Percentiles rank a stretch among this genome's conserved stretches.
Evolutionary conservation across 2,329 filamentous ascomycete genomes (phyloP).

Genomic region (Paraphaeosphaeria minitans): DNA sequence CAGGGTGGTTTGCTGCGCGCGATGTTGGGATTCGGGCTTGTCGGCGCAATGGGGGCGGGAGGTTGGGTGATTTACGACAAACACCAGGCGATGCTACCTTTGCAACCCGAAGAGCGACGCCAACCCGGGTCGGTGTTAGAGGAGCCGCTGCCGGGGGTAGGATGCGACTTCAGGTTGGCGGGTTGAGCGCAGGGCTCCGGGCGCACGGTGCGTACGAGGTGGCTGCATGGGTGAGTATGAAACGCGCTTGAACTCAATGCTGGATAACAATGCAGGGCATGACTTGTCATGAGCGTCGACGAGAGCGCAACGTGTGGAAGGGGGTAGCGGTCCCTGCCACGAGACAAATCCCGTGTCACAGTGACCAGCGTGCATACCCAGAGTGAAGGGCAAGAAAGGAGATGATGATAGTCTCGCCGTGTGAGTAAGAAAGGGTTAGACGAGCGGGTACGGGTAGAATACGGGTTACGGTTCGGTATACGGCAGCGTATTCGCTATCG

Average conservation of each 20-base stretch:
- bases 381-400: background rate
- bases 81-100: background rate
- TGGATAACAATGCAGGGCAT: background rate
- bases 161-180: background rate
- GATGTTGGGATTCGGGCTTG: no score
- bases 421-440: background rate
- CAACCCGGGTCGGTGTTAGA: background rate
- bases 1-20: no score
- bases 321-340: background rate
- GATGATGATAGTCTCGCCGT: background rate
- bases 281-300: background rate
- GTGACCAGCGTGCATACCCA: background rate
- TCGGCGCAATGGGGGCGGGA: no score
- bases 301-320: background rate
- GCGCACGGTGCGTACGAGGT: background rate
- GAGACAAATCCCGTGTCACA: background rate
- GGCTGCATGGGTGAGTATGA: slow-evolving; percentile 1
- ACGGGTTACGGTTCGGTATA: background rate
- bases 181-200: background rate
- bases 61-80: no score
- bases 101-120: background rate
- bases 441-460: background rate
- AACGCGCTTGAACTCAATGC: background rate
- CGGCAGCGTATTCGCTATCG: background rate
- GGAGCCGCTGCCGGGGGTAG: background rate